Conservation (phyloP, 805 yeast species). For the Nakazawaea ishiwadae region DNA sequence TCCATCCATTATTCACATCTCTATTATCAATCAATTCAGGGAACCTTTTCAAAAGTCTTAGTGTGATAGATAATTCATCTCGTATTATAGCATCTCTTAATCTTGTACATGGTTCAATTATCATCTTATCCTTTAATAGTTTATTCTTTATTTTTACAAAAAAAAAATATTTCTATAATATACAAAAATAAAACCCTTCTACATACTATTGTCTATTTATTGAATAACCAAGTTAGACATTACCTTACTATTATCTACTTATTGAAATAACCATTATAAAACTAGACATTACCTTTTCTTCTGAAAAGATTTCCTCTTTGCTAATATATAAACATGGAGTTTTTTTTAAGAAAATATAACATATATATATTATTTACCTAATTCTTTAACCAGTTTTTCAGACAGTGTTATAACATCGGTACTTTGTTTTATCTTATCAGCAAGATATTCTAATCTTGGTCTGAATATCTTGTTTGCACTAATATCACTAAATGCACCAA, state of each 20-base stretch:
- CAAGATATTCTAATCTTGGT: slow-evolving; percentile 60
- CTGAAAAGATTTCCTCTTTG: too few relatives aligned
- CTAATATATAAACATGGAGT: too few relatives aligned
- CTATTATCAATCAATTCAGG: slow-evolving; percentile 68
- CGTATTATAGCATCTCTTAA: slow-evolving; percentile 63
- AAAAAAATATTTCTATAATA: too few relatives aligned
- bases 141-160: too few relatives aligned
- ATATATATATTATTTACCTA: slow-evolving; percentile 18
- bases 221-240: too few relatives aligned
- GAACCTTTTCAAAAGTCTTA: slow-evolving; percentile 58
- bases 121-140: too few relatives aligned
- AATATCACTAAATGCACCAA: slow-evolving; percentile 43
- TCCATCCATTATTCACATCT: slow-evolving; percentile 76
- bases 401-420: slow-evolving; percentile 45
- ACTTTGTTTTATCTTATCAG: slow-evolving; percentile 59
- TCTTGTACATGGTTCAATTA: slow-evolving; percentile 60
- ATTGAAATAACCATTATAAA: too few relatives aligned
- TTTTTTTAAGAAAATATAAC: too few relatives aligned
- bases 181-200: too few relatives aligned
- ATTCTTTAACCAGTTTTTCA: slow-evolving; percentile 38
- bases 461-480: slow-evolving; percentile 43
- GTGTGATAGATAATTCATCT: slow-evolving; percentile 60
- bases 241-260: too few relatives aligned
- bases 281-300: too few relatives aligned
- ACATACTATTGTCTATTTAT: too few relatives aligned